Conservation (phyloP, 345 rosid species). For the Raphanus sativus region DNA sequence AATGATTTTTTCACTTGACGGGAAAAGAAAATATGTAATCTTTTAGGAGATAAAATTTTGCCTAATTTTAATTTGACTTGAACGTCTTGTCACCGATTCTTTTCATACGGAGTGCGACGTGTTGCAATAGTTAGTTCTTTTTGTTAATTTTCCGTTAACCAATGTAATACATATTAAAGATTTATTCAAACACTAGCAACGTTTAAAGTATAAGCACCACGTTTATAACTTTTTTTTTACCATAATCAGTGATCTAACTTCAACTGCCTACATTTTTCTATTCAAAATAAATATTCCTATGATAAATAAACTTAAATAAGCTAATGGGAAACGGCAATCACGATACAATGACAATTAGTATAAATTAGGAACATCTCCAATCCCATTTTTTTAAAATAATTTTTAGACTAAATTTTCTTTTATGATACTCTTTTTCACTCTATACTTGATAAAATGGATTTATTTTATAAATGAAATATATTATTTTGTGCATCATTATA, state of each 20-base stretch:
- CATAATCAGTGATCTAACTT: background rate
- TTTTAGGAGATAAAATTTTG: conserved; percentile 18
- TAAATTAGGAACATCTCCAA: background rate
- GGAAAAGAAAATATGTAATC: background rate
- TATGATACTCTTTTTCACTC: no score
- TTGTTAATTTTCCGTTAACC: background rate
- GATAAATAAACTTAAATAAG: background rate
- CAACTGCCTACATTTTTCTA: background rate
- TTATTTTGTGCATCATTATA: no score
- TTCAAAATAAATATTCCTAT: background rate
- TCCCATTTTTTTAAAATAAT: no score
- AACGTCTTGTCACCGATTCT: conserved; percentile 34
- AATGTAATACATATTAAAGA: background rate
- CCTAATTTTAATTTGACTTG: conserved; percentile 36
- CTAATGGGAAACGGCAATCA: background rate
- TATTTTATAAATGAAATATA: no score
- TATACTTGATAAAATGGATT: no score
- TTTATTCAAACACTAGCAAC: background rate
- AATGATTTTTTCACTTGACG: conserved; percentile 10
- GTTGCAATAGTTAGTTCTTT: background rate
- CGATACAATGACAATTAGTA: background rate
- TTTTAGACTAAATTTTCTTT: no score
- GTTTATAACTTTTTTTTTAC: no score
- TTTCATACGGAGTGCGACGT: conserved; percentile 16
- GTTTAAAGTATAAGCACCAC: background rate